Base-by-base conservation (phyloP, 305 asterid genomes). In the Fraxinus albicans region DNA sequence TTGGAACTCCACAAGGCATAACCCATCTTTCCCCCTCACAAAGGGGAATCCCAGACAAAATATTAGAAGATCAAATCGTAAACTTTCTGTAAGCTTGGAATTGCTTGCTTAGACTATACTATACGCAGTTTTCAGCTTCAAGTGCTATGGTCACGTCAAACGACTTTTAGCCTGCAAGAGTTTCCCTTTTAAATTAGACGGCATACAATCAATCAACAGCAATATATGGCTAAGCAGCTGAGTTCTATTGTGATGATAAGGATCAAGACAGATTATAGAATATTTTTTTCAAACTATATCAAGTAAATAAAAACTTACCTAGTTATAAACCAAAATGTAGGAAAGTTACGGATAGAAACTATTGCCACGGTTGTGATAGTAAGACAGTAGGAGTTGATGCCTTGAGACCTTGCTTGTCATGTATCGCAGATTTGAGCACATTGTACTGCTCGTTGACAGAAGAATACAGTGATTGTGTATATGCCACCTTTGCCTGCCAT, bases 351-450 rank as follows among this genome's bases (percentile, higher is more conserved):
- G 40, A 82, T 78, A 65, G 80, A 79, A 85, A 79, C 92, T 91
- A 89, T 73, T 33, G 90, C 98, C 97, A 93, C 72, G 98, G 96
- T 83, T 96, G 98, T 27, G 98, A 90, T 40, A 96, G 90, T 8
- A 89, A 83, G 77, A 92, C 85, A 8, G 82, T 72, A 79, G 92
- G 86, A 42, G 87, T 96, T 70, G 99, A 94, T 3, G 98, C 98
- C 73, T 89, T 81, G 34, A 84, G 89, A 50, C 96, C 96, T 91
- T 87, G 92, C 86, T 91, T 92, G 80, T 90, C 95, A 88, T 92
- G 90, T 88, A 96, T 86, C 40, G 98, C 99, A 80, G 93, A 89
- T 79, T 90, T 87, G 27, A 96, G 92, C 76, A 92, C 91, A 19
- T 85, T 79, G 87, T 94, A 96, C 83, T 96, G 99, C 89, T 91